Percentiles rank a stretch among this genome's conserved stretches.
Conservation (phyloP, 257 asterid species). For the Vinca minor region DNA sequence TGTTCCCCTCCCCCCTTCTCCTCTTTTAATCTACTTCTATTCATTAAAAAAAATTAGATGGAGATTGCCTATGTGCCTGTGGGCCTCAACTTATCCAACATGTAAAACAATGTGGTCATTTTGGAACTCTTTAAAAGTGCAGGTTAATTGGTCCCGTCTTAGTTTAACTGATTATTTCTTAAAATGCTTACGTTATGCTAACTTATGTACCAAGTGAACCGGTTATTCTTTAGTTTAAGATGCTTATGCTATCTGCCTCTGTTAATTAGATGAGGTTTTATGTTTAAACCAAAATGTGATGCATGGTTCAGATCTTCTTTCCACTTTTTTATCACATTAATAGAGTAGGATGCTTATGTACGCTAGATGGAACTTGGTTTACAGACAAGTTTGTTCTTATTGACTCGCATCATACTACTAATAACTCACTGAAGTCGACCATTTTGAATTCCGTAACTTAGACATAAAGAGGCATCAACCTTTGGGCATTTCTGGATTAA, state of each 20-base stretch:
- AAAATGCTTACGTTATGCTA: no score
- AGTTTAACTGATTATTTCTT: no score
- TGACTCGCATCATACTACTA: background rate
- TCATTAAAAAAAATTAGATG: no score
- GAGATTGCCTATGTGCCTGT: background rate
- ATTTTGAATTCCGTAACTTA: background rate
- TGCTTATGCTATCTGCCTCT: no score
- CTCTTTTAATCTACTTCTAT: no score
- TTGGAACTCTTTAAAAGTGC: background rate
- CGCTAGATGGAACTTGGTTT: background rate
- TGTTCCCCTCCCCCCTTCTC: no score
- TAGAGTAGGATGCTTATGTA: background rate
- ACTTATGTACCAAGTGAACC: background rate
- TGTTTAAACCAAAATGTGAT: no score
- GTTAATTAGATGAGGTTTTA: no score
- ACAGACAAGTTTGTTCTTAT: background rate
- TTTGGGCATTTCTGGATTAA: background rate
- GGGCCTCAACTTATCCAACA: background rate
- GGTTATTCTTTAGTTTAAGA: background rate
- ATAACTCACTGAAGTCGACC: background rate
- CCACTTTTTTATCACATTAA: no score
- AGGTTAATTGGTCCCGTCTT: background rate
- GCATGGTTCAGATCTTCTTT: no score
- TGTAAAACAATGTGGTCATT: background rate
- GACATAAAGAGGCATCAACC: no score